These are phyloP conservation scores for Boletellus ananas DNA, from an alignment of 768 basidiomycete species.

Conservation along the genomic window DNA sequence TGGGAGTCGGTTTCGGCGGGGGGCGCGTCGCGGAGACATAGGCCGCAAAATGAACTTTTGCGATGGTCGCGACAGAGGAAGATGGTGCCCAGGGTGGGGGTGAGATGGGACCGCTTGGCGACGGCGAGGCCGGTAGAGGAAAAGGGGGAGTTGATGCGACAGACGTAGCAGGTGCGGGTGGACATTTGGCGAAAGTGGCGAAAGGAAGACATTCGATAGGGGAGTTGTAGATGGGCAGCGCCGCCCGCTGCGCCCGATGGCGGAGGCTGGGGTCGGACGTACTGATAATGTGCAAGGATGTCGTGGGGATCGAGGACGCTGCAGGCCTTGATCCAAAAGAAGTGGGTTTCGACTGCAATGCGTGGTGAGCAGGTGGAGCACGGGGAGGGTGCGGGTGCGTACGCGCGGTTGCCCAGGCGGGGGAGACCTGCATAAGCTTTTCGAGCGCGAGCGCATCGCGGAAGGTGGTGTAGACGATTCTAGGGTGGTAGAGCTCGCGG, in stretches of 20 bases:
- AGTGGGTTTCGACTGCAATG: constrained; percentile 59
- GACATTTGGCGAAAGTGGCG: constrained; percentile 62
- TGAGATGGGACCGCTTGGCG: constrained; percentile 45
- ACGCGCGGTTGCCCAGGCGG: constrained; percentile 59
- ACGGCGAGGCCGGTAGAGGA: constrained; percentile 46
- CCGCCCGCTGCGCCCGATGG: constrained; percentile 24
- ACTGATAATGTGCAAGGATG: constrained; percentile 44
- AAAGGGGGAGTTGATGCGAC: constrained; percentile 62
- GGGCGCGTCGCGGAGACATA: constrained; percentile 66
- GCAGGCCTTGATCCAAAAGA: constrained; percentile 67
- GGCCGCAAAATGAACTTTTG: constrained; percentile 57
- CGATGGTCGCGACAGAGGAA: constrained; percentile 63
- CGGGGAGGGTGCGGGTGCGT: constrained; percentile 28
- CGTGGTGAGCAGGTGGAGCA: constrained; percentile 4
- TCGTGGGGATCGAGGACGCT: constrained; percentile 61
- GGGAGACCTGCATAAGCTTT: constrained; percentile 59
- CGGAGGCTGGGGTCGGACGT: constrained; percentile 39
- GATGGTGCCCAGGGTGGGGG: constrained; percentile 44
- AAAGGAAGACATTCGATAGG: constrained; percentile 46
- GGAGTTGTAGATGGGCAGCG: constrained; percentile 30
- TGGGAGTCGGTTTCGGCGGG: constrained; percentile 38
- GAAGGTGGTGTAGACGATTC: constrained; percentile 58
- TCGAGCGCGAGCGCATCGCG: constrained; percentile 63
- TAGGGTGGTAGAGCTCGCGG: constrained; percentile 55
- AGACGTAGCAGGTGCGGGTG: constrained; percentile 55